Conservation (phyloP, 352 stramenopile species). For the Phytophthora capsici region DNA sequence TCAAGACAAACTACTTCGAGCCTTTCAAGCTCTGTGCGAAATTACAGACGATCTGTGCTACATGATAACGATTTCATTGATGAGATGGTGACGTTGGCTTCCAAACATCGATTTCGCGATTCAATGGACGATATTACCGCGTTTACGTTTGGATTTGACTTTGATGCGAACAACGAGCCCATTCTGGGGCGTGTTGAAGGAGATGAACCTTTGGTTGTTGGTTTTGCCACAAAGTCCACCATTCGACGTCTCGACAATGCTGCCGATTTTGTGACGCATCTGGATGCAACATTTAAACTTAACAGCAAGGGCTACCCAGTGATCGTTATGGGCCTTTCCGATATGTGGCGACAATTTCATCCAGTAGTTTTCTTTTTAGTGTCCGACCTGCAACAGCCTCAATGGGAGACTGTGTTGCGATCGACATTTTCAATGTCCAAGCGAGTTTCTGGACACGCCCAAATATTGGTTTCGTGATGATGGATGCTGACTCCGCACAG, state of each 20-base stretch:
- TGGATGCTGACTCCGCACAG: neutral
- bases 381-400: neutral
- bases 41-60: too few relatives aligned
- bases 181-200: too few relatives aligned
- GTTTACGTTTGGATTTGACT: too few relatives aligned
- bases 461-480: neutral
- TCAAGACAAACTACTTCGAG: too few relatives aligned
- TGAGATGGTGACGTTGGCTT: too few relatives aligned
- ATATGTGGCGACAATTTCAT: constrained; percentile 7
- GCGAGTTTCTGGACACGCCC: neutral
- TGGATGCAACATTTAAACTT: constrained; percentile 7
- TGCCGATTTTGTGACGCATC: neutral
- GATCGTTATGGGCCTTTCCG: neutral
- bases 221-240: neutral
- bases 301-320: neutral
- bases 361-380: neutral
- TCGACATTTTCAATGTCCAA: neutral
- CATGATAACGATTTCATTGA: too few relatives aligned
- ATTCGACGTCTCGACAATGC: neutral
- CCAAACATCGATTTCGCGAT: too few relatives aligned
- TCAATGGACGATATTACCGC: too few relatives aligned
- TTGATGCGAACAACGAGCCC: too few relatives aligned
- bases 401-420: neutral
- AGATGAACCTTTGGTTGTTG: neutral
- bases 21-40: too few relatives aligned